phyloP scores from a whole-genome alignment of 331 rosid species.

The Saraca asoca region DNA sequence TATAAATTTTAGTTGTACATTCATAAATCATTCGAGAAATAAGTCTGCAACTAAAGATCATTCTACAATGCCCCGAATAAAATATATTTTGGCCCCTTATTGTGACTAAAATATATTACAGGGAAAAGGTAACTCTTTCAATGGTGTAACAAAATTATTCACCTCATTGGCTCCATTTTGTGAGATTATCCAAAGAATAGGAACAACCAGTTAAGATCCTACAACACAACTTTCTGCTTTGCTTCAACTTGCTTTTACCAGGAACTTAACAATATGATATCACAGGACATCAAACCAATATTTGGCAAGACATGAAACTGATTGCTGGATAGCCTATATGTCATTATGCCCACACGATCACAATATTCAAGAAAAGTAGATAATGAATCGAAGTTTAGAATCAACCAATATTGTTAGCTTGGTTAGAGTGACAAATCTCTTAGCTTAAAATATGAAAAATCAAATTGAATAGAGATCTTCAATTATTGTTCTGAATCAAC shows the following conservation, averaged over 20 bases:
- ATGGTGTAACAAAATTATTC: slow-evolving; percentile 38
- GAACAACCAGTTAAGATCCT: slow-evolving; percentile 33
- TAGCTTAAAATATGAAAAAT: slow-evolving; percentile 15
- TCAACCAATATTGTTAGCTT: background rate
- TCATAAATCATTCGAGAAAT: slow-evolving; percentile 11
- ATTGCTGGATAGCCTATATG: background rate
- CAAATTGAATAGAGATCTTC: background rate
- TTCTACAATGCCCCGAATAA: slow-evolving; percentile 32
- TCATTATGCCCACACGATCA: slow-evolving; percentile 5
- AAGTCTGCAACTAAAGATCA: slow-evolving; percentile 12
- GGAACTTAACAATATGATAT: slow-evolving; percentile 33
- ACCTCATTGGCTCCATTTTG: slow-evolving; percentile 33
- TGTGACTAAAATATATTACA: slow-evolving; percentile 39
- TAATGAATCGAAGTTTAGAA: background rate
- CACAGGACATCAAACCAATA: slow-evolving; percentile 20
- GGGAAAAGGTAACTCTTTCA: slow-evolving; percentile 37
- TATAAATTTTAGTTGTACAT: slow-evolving; percentile 15
- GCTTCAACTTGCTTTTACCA: slow-evolving; percentile 29
- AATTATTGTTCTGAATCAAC: no score
- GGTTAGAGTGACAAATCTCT: no score
- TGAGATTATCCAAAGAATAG: slow-evolving; percentile 36
- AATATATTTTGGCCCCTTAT: slow-evolving; percentile 30
- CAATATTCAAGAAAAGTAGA: background rate
- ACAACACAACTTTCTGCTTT: slow-evolving; percentile 30
- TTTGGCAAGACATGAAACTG: slow-evolving; percentile 11